phyloP scores from a whole-genome alignment of 306 rosid species.

The Casuarina equisetifolia region DNA sequence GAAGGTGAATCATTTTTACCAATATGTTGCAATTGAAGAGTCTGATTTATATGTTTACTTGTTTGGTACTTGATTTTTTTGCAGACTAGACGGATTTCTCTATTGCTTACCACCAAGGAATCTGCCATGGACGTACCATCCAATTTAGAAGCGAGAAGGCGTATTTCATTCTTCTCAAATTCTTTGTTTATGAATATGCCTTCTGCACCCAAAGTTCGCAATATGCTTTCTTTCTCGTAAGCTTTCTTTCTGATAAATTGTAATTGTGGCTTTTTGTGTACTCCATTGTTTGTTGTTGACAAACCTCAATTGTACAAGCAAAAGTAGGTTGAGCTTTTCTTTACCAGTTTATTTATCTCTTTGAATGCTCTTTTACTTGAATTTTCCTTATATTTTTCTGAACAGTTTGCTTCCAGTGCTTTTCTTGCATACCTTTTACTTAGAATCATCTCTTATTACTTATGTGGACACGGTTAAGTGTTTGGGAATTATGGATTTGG shows the following conservation, averaged over 20 bases:
- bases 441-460: background rate
- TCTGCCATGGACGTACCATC: conserved; percentile 99
- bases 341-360: conserved; percentile 9
- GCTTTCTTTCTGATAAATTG: conserved; percentile 19
- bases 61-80: conserved; percentile 17
- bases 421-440: background rate
- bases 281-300: conserved; percentile 17
- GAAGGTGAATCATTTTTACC: conserved; percentile 48
- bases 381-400: background rate
- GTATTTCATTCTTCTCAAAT: conserved; percentile 93
- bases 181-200: conserved; percentile 98
- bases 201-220: conserved; percentile 91
- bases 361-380: background rate
- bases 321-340: conserved; percentile 1
- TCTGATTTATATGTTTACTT: background rate
- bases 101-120: conserved; percentile 92
- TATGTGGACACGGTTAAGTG: background rate
- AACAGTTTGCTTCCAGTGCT: background rate
- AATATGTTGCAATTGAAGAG: background rate
- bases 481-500: background rate
- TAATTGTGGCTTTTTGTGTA: background rate
- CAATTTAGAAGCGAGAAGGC: conserved; percentile 94
- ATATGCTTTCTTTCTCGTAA: conserved; percentile 99
- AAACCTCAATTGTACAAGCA: conserved; percentile 12
- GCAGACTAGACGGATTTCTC: conserved; percentile 74